These are phyloP conservation scores for Amanita thiersii DNA, from an alignment of 768 basidiomycete genomes.

Conservation along the genomic window DNA sequence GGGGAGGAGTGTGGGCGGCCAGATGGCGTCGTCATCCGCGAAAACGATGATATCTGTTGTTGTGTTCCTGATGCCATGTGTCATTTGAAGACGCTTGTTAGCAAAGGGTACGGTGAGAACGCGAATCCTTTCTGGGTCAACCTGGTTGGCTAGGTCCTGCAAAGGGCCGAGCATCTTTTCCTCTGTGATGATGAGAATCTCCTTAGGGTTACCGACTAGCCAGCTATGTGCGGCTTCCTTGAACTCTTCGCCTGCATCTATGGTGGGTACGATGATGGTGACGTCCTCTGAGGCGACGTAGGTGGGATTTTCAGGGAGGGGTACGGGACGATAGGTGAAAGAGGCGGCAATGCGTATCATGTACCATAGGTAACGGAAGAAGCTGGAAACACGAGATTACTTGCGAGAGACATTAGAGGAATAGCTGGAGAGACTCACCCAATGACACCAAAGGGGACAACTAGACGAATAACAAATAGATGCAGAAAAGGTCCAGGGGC, in stretches of 20 bases:
- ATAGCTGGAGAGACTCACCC: constrained; percentile 39
- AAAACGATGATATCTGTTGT: constrained; percentile 93
- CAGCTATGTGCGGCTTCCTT: constrained; percentile 88
- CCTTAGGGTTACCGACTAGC: constrained; percentile 89
- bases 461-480: constrained; percentile 27
- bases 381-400: constrained; percentile 32
- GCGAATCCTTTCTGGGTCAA: constrained; percentile 77
- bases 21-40: constrained; percentile 93
- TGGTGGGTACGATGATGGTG: constrained; percentile 93
- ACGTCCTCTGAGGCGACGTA: constrained; percentile 90
- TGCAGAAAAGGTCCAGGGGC: constrained; percentile 9
- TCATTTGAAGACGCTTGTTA: constrained; percentile 92
- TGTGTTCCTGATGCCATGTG: constrained; percentile 84
- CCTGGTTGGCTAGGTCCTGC: constrained; percentile 81
- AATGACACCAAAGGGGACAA: constrained; percentile 85
- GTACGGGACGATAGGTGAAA: constrained; percentile 79
- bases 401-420: background rate
- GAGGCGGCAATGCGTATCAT: constrained; percentile 77
- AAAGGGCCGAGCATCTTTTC: constrained; percentile 87
- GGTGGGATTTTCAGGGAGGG: constrained; percentile 83
- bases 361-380: constrained; percentile 94
- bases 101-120: constrained; percentile 89
- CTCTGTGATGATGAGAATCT: constrained; percentile 63
- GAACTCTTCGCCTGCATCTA: constrained; percentile 94
- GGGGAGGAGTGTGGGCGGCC: constrained; percentile 87